Base-by-base conservation (phyloP, 2,329 filamentous ascomycete species). In the Drechslerella dactyloides region DNA sequence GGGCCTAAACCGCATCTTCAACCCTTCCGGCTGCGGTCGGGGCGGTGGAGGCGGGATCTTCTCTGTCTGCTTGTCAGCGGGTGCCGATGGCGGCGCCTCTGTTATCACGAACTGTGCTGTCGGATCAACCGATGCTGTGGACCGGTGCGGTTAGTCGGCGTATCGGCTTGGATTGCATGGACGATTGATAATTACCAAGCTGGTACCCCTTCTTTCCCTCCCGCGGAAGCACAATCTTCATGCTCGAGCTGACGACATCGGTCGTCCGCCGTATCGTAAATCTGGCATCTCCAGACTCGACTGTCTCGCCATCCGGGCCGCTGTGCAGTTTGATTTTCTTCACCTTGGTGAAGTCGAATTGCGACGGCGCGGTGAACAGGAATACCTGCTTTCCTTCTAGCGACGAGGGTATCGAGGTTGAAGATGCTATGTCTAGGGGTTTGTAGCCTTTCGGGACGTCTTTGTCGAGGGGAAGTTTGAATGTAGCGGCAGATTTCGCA, bases 1-100 rank as follows among this genome's bases (percentile, higher is more conserved):
- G 11, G 75, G 75, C 69, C 73, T 74, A 37, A 74, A 76, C 21
- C 75, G 57, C 75, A 76, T 76, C 40, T 50, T 69, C 23, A 76
- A 46, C 1, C 75, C 75, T 27, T 76, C 73, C 7, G 75, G 75
- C 58, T 76, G 75, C 11, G 55, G 44, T 40, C 70, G 70, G 3
- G 68, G 68, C 19, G 72, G 66, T 7, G 70, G 69, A 23, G 73
- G 73, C 30, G 55, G 19, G 7, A 21, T 56, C 19, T 53, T 66
- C 17, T 63, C 57, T 11, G 19, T 40, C 17, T 50, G 56, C 8
- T 60, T 27, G 3, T 63, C 44, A 15, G 27, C 40, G n/a, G 27
- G 50, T n/a, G 15, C 23, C 1, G 57, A 51, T 17, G 63, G 61
- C 23, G 35, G 37, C 1, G 69, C 74, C 33, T 73, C 59, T 8